These are phyloP conservation scores for Colletotrichum graminicola DNA, from an alignment of 2,329 filamentous ascomycete genomes.

Conservation along the genomic window DNA sequence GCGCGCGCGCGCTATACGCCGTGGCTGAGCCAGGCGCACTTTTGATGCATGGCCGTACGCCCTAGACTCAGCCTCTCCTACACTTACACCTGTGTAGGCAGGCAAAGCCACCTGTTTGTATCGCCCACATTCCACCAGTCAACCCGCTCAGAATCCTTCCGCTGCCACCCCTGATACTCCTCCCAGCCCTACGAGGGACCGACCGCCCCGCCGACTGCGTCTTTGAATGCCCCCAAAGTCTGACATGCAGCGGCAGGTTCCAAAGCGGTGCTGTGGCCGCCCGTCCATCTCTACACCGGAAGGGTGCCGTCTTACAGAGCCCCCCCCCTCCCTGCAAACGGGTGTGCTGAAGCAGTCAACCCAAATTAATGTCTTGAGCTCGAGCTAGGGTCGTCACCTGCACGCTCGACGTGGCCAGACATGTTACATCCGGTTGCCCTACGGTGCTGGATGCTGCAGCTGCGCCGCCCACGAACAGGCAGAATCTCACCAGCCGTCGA, in stretches of 20 bases:
- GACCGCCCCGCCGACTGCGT: slow-evolving; percentile 21
- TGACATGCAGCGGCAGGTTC: slow-evolving; percentile 40
- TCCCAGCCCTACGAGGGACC: slow-evolving; percentile 40
- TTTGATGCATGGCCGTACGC: slow-evolving; percentile 1
- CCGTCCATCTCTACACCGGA: slow-evolving; percentile 30
- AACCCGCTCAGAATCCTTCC: slow-evolving; percentile 38
- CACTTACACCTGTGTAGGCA: slow-evolving; percentile 19
- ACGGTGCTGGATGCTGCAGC: slow-evolving; percentile 8
- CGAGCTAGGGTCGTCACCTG: slow-evolving; percentile 29
- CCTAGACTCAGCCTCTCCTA: slow-evolving; percentile 3
- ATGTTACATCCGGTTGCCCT: slow-evolving; percentile 30
- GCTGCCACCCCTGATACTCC: slow-evolving; percentile 37
- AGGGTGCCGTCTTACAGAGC: slow-evolving; percentile 24
- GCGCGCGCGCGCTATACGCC: neutral
- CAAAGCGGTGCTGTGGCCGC: slow-evolving; percentile 29
- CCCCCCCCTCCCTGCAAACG: neutral
- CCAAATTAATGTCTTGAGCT: slow-evolving; percentile 17
- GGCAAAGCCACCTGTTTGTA: neutral
- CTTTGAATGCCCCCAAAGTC: slow-evolving; percentile 27
- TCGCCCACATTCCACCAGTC: slow-evolving; percentile 14
- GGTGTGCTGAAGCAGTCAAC: slow-evolving; percentile 23
- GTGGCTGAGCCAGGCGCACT: slow-evolving; percentile 25
- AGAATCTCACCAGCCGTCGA: slow-evolving; percentile 6
- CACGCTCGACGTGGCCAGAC: slow-evolving; percentile 29
- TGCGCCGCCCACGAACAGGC: slow-evolving; percentile 31